Base-by-base conservation (phyloP, 2,329 filamentous ascomycete species). In the Fusarium verrucosum region DNA sequence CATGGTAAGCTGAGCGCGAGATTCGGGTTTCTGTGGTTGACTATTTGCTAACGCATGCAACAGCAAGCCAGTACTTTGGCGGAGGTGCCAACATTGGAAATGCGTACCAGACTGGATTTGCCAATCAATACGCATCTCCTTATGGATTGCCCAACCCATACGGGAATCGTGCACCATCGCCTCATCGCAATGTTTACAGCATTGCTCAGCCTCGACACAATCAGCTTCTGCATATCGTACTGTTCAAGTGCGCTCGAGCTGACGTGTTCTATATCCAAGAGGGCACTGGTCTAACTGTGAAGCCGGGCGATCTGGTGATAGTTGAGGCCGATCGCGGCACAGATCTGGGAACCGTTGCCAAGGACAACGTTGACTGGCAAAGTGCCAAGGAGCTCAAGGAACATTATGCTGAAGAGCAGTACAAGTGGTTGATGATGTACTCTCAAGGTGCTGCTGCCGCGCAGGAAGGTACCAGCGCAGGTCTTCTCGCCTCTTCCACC, bases 391-490 rank as follows among this genome's bases (percentile, higher is more conserved):
- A 95, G 43, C 81, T 93, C 67, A 97, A 97, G 76, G 92, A 96
- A 70, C 89, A 95, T 70, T 96, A 94, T 68, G 91, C 91, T 3
- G 92, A 97, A 75, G 93, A 98, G 75, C 95, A 99, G 76, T 97
- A 97, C 80, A 94, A 93, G 73, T 98, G 94, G 92, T 84, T 99
- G 50, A 97, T 98, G 91, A 95, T 98, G 91, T 99, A 97, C 77
- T 97, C 93, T 2, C 89, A 93, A 75, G 91, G 88, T 73, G 92
- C 87, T 9, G 85, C 85, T 32, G 85, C 83, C 20, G 84, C 83
- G 20, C 83, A 88, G 53, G 87, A 89, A 62, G 84, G 86, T 22
- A 80, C 84, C 8, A 83, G 85, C 32, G 83, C 85, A 47, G 87
- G 89, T 25, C 81, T 89, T 49, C 84, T 89, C 77, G 84, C 89